A percentile compares a stretch with the other conserved stretches of the same genome.
Evolutionary conservation across 108 stramenopile species (phyloP).

Genomic region (Epithemia pelagica): DNA sequence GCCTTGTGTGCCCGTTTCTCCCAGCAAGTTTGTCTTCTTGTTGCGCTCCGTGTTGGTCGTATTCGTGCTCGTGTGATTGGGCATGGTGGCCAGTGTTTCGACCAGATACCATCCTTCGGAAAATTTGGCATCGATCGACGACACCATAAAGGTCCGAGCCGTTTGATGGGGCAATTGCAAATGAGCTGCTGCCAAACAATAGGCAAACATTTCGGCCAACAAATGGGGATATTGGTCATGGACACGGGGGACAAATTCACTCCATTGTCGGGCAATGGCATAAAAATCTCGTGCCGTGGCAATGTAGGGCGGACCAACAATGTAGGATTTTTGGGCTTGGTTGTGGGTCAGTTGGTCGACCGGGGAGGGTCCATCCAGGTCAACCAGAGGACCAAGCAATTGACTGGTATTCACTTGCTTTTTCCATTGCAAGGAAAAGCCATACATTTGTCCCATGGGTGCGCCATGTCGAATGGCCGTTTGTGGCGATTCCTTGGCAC

Average conservation of each 20-base stretch:
- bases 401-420: conserved; percentile 44
- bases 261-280: conserved; percentile 71
- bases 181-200: conserved; percentile 67
- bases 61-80: conserved; percentile 8
- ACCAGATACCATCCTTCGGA: conserved; percentile 77
- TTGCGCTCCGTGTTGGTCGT: conserved; percentile 21
- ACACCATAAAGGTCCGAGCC: conserved; percentile 46
- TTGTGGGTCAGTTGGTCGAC: conserved; percentile 29
- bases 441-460: conserved; percentile 87
- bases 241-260: conserved; percentile 54
- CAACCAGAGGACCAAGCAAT: conserved; percentile 5
- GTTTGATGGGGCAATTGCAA: conserved; percentile 42
- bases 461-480: conserved; percentile 74
- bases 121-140: conserved; percentile 3
- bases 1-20: too few species aligned
- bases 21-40: conserved; percentile 10
- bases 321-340: conserved; percentile 52
- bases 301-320: conserved; percentile 92
- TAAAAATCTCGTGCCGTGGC: conserved; percentile 75
- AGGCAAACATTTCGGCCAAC: conserved; percentile 77
- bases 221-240: conserved; percentile 47
- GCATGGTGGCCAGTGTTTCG: conserved; percentile 9
- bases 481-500: conserved; percentile 14
- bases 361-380: conserved; percentile 16
- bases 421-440: conserved; percentile 76